These are phyloP conservation scores for Musa balbisiana DNA, from an alignment of 202 grass and related monocot species.

Conservation along the genomic window DNA sequence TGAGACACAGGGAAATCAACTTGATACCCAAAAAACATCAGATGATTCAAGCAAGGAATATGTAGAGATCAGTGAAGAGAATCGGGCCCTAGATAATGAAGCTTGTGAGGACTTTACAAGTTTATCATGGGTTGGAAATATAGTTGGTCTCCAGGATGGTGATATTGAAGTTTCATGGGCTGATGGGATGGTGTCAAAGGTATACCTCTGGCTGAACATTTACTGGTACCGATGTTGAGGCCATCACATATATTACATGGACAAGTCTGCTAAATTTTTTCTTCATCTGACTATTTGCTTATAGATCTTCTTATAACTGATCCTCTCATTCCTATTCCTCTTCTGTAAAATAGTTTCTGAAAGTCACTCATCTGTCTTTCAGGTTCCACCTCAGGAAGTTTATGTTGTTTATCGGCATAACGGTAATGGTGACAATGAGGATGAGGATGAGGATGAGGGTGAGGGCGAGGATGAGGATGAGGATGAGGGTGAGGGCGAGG, in stretches of 20 bases:
- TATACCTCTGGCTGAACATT: constrained; percentile 25
- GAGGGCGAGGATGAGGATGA: constrained; percentile 57
- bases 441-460: too few species aligned
- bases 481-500: constrained; percentile 43
- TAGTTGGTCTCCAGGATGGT: constrained; percentile 67
- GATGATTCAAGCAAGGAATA: constrained; percentile 26
- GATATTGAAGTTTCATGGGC: constrained; percentile 83
- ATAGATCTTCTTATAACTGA: neutral
- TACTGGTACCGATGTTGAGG: neutral
- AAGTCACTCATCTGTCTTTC: constrained; percentile 26
- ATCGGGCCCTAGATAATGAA: constrained; percentile 42
- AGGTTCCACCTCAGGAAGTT: constrained; percentile 88
- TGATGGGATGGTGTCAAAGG: constrained; percentile 69
- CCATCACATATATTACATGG: neutral
- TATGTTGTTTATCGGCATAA: constrained; percentile 58
- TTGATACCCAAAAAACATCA: constrained; percentile 27
- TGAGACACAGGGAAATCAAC: constrained; percentile 34
- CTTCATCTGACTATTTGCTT: neutral
- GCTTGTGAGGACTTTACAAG: constrained; percentile 27
- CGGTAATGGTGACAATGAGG: too few species aligned
- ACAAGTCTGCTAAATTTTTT: neutral
- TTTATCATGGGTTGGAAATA: constrained; percentile 85
- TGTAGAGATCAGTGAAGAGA: constrained; percentile 23
- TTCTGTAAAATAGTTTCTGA: constrained; percentile 16
- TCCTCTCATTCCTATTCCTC: constrained; percentile 7